These are phyloP conservation scores for Penicillium rolfsii DNA, from an alignment of 2,329 filamentous ascomycete species.

Conservation along the genomic window DNA sequence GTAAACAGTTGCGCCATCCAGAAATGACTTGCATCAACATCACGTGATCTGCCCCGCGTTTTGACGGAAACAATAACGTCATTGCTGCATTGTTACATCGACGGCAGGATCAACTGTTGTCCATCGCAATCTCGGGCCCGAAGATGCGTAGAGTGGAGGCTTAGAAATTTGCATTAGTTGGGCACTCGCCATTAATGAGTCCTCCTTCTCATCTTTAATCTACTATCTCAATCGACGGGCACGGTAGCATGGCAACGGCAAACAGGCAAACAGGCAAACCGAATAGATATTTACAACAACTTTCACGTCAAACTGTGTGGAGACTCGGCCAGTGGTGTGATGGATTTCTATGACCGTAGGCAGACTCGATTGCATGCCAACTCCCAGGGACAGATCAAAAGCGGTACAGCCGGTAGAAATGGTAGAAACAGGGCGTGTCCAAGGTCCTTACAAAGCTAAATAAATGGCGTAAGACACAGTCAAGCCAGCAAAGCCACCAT, in stretches of 20 bases:
- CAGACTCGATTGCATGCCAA: background rate
- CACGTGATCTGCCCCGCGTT: constrained; percentile 29
- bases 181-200: background rate
- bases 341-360: background rate
- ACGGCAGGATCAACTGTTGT: background rate
- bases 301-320: constrained; percentile 4
- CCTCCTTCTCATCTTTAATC: background rate
- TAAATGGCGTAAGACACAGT: constrained; percentile 22
- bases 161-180: no score
- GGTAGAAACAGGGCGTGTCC: constrained; percentile 1
- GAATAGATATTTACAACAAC: constrained; percentile 16
- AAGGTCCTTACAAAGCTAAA: constrained; percentile 15
- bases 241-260: background rate
- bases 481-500: background rate
- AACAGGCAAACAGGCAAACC: background rate
- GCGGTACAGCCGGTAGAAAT: background rate
- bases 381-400: background rate
- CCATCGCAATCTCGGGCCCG: background rate
- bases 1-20: background rate
- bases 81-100: constrained; percentile 23
- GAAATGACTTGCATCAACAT: constrained; percentile 13
- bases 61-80: constrained; percentile 17
- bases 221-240: constrained; percentile 1
- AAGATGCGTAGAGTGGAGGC: background rate
- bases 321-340: constrained; percentile 15